Percentiles rank a stretch among this genome's conserved stretches.
Conservation (phyloP, 2,329 filamentous ascomycete genomes). For the Phoma sp. region DNA sequence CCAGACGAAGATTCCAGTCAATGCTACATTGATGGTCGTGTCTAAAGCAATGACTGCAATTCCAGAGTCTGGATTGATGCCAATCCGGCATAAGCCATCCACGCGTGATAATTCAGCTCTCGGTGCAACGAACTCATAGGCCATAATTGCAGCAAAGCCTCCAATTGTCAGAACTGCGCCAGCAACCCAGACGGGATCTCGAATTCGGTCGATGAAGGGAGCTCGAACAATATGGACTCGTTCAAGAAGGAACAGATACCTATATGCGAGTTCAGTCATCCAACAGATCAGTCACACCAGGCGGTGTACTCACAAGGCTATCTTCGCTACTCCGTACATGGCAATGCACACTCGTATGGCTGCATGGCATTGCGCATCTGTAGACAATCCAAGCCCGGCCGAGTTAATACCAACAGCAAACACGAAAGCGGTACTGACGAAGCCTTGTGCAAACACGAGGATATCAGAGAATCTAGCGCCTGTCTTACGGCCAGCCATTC, state of each 20-base stretch:
- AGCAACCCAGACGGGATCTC: constrained; percentile 43
- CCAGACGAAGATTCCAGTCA: constrained; percentile 47
- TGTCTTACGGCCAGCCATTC: constrained; percentile 20
- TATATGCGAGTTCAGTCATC: constrained; percentile 7
- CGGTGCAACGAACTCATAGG: constrained; percentile 34
- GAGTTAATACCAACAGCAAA: constrained; percentile 35
- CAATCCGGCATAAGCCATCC: constrained; percentile 46
- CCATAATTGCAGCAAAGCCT: constrained; percentile 32
- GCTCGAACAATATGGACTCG: constrained; percentile 46
- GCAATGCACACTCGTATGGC: constrained; percentile 47
- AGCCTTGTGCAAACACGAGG: constrained; percentile 28
- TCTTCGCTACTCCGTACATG: constrained; percentile 46
- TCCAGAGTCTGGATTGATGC: constrained; percentile 38
- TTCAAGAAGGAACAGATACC: constrained; percentile 51
- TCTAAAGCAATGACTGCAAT: constrained; percentile 45
- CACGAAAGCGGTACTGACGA: constrained; percentile 33
- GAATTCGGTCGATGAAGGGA: constrained; percentile 34
- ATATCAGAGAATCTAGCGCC: constrained; percentile 23
- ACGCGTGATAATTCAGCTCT: constrained; percentile 31
- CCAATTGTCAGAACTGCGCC: constrained; percentile 29
- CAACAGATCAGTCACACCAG: not conserved
- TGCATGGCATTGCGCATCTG: constrained; percentile 35
- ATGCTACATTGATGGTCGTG: constrained; percentile 39
- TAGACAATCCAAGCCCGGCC: constrained; percentile 37
- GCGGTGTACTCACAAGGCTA: constrained; percentile 26